Percentiles rank a stretch among this genome's conserved stretches.
phyloP scores from a whole-genome alignment of 2,329 filamentous ascomycete genomes.

The Aspergillus pseudonomiae region DNA sequence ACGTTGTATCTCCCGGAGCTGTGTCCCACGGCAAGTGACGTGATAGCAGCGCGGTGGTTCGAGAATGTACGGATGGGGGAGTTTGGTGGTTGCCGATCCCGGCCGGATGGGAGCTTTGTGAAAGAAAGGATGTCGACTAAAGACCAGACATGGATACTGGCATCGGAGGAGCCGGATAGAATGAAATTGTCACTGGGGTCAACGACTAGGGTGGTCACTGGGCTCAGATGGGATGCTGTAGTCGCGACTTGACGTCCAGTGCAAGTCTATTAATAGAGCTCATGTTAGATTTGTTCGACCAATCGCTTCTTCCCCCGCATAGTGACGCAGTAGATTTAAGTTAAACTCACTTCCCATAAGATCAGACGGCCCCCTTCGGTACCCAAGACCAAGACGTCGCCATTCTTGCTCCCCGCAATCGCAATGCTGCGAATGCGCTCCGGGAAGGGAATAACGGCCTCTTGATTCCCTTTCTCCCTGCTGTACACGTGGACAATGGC shows the following conservation, averaged over 20 bases:
- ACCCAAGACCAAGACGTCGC: conserved; percentile 71
- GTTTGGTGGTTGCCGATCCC: conserved; percentile 47
- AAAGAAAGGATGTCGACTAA: conserved; percentile 73
- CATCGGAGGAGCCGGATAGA: conserved; percentile 62
- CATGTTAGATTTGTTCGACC: conserved; percentile 10
- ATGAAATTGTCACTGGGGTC: conserved; percentile 63
- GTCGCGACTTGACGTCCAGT: conserved; percentile 50
- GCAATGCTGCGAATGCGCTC: conserved; percentile 81
- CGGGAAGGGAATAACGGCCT: conserved; percentile 83
- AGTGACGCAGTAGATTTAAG: neutral
- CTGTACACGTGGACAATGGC: conserved; percentile 92
- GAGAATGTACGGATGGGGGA: conserved; percentile 76
- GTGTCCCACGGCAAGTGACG: conserved; percentile 61
- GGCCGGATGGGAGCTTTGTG: conserved; percentile 46
- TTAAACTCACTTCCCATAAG: conserved; percentile 79
- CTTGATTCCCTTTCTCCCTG: conserved; percentile 79
- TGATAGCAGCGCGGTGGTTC: conserved; percentile 63
- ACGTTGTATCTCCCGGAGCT: conserved; percentile 75
- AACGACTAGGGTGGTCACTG: conserved; percentile 72
- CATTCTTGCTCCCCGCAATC: conserved; percentile 65
- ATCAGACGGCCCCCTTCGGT: conserved; percentile 84
- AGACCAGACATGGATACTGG: conserved; percentile 91
- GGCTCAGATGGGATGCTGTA: conserved; percentile 46
- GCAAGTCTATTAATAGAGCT: conserved; percentile 35
- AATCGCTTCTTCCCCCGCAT: neutral